These are phyloP conservation scores for Plasmodium gonderi DNA, from an alignment of 169 alveolate species.

Conservation along the genomic window DNA sequence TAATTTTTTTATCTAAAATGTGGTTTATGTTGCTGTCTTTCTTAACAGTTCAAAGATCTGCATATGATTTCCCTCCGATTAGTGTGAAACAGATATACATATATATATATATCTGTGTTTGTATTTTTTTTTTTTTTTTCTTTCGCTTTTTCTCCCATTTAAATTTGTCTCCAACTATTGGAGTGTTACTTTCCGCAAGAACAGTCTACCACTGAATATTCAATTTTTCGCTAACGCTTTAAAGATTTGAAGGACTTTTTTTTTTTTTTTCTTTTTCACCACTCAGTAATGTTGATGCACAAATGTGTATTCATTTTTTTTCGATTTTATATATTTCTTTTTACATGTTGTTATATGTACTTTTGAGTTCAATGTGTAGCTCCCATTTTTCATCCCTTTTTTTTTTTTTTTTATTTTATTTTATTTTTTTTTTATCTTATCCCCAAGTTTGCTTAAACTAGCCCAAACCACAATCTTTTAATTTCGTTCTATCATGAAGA, in stretches of 20 bases:
- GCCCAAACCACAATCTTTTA: background rate
- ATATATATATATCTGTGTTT: no score
- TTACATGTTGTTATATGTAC: background rate
- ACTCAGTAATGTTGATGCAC: background rate
- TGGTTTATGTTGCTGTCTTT: background rate
- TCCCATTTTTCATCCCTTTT: no score
- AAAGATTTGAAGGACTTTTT: background rate
- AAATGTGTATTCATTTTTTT: background rate
- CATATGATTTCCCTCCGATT: background rate
- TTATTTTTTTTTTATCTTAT: background rate
- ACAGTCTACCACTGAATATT: conserved; percentile 2
- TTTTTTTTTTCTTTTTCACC: background rate
- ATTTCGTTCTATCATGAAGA: background rate
- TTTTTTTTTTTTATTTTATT: background rate
- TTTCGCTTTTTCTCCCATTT: background rate
- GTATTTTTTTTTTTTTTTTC: no score
- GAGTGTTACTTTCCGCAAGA: background rate
- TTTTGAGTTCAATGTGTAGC: background rate
- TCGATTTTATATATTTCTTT: no score
- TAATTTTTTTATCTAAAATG: background rate
- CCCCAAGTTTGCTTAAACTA: background rate
- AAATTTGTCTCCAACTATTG: background rate
- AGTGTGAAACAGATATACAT: background rate
- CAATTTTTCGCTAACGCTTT: background rate
- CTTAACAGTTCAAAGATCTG: background rate